Percentiles rank a stretch among this genome's conserved stretches.
Evolutionary conservation across 176 grass and related monocot species (phyloP).

Genomic region (Lolium multiflorum): DNA sequence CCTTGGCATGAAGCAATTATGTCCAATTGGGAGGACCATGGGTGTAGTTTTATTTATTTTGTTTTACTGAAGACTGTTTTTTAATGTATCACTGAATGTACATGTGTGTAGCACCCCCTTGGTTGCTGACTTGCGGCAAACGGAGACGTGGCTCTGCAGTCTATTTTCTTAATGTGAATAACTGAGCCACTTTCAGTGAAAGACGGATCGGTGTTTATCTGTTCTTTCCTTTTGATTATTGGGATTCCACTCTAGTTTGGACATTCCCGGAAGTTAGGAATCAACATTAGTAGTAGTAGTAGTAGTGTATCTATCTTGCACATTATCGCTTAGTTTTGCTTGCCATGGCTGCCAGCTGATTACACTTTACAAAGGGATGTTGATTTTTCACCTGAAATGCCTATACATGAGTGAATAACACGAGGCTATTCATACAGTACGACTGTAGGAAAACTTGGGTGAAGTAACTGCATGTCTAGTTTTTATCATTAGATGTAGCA

Average conservation of each 20-base stretch:
- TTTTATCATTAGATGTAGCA: neutral
- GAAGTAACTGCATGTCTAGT: neutral
- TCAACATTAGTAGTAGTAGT: neutral
- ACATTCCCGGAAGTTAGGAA: neutral
- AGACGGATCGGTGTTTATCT: neutral
- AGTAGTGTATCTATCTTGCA: no score
- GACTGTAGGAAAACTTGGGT: neutral
- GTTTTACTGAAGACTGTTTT: neutral
- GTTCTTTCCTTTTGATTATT: neutral
- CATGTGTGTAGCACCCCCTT: neutral
- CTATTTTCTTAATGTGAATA: neutral
- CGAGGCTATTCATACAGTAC: neutral
- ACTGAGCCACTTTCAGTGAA: neutral
- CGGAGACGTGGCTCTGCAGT: no score
- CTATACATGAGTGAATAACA: neutral
- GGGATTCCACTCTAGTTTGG: neutral
- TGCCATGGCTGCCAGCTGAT: neutral
- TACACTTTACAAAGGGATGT: neutral
- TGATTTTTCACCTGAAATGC: constrained; percentile 3
- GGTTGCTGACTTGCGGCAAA: no score
- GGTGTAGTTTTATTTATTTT: neutral
- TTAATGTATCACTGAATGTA: neutral
- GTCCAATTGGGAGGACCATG: neutral
- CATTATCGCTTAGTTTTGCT: neutral
- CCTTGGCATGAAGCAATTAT: constrained; percentile 2